A percentile compares a stretch with the other conserved stretches of the same genome.
phyloP scores from a whole-genome alignment of 2,329 filamentous ascomycete genomes.

The Pestalotiopsis sp. region DNA sequence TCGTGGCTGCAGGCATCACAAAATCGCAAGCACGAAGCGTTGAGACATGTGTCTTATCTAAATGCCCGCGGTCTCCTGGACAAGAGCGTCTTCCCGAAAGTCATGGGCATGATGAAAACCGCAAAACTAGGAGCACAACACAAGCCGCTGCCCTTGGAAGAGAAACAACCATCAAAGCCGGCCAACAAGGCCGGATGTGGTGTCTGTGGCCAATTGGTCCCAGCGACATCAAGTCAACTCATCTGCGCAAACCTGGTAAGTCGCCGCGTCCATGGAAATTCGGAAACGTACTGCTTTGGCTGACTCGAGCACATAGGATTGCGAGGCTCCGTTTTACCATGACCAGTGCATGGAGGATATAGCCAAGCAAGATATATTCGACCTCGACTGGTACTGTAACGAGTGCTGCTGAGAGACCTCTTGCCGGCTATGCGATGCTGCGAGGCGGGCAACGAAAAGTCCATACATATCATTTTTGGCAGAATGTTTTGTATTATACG shows the following conservation, averaged over 20 bases:
- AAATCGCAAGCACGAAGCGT: constrained; percentile 55
- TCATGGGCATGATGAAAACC: constrained; percentile 45
- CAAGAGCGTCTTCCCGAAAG: constrained; percentile 45
- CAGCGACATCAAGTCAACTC: constrained; percentile 46
- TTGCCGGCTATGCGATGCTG: not conserved
- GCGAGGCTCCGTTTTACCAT: constrained; percentile 50
- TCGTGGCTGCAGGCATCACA: constrained; percentile 53
- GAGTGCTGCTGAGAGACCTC: constrained; percentile 31
- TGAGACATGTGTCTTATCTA: constrained; percentile 56
- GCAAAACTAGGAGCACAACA: constrained; percentile 36
- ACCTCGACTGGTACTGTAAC: constrained; percentile 48
- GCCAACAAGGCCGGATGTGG: constrained; percentile 46
- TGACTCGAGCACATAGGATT: constrained; percentile 37
- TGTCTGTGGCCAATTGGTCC: constrained; percentile 50
- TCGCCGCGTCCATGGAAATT: constrained; percentile 8
- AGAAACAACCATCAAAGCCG: constrained; percentile 12
- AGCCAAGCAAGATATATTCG: constrained; percentile 37
- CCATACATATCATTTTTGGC: not conserved
- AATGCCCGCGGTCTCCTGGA: constrained; percentile 51
- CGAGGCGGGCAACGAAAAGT: not conserved
- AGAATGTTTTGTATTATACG: no score
- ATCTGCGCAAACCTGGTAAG: constrained; percentile 55
- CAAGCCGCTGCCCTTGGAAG: constrained; percentile 34
- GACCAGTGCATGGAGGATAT: constrained; percentile 44
- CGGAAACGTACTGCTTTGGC: constrained; percentile 12